Conservation (phyloP, 495 filamentous ascomycete genomes). For the Daldinia bambusicola region DNA sequence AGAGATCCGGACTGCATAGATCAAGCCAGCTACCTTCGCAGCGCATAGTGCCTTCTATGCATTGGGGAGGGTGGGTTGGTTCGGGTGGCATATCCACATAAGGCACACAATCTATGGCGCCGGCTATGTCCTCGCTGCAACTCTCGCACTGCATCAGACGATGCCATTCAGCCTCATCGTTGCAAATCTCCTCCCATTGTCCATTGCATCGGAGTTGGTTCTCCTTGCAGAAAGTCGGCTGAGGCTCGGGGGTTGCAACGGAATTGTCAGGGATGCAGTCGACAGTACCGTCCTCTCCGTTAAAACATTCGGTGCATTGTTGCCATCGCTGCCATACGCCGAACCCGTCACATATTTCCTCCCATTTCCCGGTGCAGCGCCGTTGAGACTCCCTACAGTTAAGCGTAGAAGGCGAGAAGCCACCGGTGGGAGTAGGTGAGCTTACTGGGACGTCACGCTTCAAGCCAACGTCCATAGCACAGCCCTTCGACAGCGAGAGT, state of each 20-base stretch:
- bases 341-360: constrained; percentile 13
- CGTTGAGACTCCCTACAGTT: neutral
- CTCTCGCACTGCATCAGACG: neutral
- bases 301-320: constrained; percentile 1
- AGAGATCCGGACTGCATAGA: neutral
- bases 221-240: neutral
- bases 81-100: neutral
- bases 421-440: neutral
- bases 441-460: neutral
- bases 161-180: neutral
- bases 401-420: neutral
- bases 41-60: neutral
- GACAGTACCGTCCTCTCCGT: neutral
- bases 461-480: neutral
- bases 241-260: too few relatives aligned
- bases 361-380: constrained; percentile 18
- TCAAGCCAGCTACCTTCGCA: constrained; percentile 12
- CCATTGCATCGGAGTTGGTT: constrained; percentile 15
- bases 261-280: too few relatives aligned
- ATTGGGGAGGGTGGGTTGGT: neutral
- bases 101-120: constrained; percentile 17
- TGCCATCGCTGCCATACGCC: neutral
- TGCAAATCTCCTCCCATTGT: constrained; percentile 18
- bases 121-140: neutral
- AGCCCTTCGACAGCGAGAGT: constrained; percentile 2